Evolutionary conservation across 1,284 basidiomycete species (phyloP).

Genomic region (Mycosarcoma mackinlayi): DNA sequence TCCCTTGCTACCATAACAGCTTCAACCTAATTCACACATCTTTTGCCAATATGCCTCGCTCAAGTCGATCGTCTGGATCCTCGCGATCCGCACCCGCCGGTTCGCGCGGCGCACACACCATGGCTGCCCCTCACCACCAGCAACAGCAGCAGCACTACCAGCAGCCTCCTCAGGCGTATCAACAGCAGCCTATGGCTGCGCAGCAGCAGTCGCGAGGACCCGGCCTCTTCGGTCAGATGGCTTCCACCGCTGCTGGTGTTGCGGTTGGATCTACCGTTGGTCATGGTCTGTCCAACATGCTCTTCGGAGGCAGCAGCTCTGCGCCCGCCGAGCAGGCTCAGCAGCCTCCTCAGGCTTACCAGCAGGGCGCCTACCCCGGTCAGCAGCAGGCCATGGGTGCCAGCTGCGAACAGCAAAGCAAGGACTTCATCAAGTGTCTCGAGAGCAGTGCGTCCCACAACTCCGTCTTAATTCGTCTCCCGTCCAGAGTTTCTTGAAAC

Average conservation of each 20-base stretch:
- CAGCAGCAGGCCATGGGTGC: slow-evolving; percentile 63
- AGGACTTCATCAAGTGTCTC: slow-evolving; percentile 68
- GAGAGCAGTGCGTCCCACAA: slow-evolving; percentile 52
- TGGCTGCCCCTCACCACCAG: slow-evolving; percentile 53
- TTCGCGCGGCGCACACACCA: slow-evolving; percentile 64
- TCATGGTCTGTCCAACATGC: slow-evolving; percentile 83
- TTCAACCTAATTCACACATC: background rate
- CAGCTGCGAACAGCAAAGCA: slow-evolving; percentile 72
- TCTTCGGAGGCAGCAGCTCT: slow-evolving; percentile 77
- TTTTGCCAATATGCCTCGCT: slow-evolving; percentile 61
- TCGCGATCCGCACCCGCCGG: slow-evolving; percentile 61
- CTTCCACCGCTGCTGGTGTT: slow-evolving; percentile 86
- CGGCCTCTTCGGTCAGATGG: slow-evolving; percentile 74
- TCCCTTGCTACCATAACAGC: slow-evolving; percentile 12
- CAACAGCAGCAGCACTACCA: slow-evolving; percentile 36
- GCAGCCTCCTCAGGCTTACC: slow-evolving; percentile 45
- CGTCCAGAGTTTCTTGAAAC: background rate
- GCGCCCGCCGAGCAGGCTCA: slow-evolving; percentile 64
- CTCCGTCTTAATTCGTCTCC: too few species aligned
- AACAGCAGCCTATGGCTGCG: slow-evolving; percentile 36
- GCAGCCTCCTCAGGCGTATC: slow-evolving; percentile 33
- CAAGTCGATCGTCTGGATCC: slow-evolving; percentile 53
- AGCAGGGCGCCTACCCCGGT: slow-evolving; percentile 28
- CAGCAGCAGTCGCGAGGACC: slow-evolving; percentile 51
- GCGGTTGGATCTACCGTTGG: slow-evolving; percentile 84